Evolutionary conservation across 2,329 filamentous ascomycete species (phyloP).

Genomic region (Trichoderma afroharzianum): DNA sequence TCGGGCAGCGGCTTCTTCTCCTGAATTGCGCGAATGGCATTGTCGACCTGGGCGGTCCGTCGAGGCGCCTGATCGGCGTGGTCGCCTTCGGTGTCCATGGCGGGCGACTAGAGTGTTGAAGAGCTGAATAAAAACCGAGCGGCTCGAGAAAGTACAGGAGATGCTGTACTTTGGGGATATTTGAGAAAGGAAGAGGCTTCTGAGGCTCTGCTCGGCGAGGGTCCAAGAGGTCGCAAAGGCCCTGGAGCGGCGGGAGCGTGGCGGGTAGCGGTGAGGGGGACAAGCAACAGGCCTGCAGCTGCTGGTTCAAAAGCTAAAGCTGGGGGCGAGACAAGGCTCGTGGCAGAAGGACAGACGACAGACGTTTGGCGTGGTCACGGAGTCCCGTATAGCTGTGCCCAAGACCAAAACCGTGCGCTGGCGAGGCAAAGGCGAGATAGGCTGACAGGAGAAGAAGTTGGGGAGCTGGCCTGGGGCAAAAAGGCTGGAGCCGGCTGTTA

Average conservation of each 20-base stretch:
- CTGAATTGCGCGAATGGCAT: constrained; percentile 85
- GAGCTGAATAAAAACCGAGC: not conserved
- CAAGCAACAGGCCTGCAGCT: constrained; percentile 17
- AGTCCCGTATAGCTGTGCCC: not conserved
- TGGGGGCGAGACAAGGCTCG: constrained; percentile 9
- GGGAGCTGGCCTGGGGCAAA: constrained; percentile 8
- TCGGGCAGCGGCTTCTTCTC: constrained; percentile 95
- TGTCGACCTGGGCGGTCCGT: constrained; percentile 69
- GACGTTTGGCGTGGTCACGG: not conserved
- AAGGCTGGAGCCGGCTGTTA: not conserved
- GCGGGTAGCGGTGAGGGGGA: constrained; percentile 16
- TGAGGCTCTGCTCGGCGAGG: constrained; percentile 3
- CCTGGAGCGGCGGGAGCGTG: not conserved
- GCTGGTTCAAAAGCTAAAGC: constrained; percentile 1
- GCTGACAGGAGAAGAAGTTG: constrained; percentile 8
- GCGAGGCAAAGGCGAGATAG: constrained; percentile 14
- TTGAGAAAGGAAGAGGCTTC: not conserved
- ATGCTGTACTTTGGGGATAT: not conserved
- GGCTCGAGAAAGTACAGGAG: not conserved
- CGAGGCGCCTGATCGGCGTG: constrained; percentile 32
- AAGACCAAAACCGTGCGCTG: constrained; percentile 2
- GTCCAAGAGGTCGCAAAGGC: constrained; percentile 9
- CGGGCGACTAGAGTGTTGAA: constrained; percentile 25
- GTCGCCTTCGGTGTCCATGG: constrained; percentile 50
- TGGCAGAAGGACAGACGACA: not conserved